Base-by-base conservation (phyloP, 768 basidiomycete species). In the Albatrellus ellisii region DNA sequence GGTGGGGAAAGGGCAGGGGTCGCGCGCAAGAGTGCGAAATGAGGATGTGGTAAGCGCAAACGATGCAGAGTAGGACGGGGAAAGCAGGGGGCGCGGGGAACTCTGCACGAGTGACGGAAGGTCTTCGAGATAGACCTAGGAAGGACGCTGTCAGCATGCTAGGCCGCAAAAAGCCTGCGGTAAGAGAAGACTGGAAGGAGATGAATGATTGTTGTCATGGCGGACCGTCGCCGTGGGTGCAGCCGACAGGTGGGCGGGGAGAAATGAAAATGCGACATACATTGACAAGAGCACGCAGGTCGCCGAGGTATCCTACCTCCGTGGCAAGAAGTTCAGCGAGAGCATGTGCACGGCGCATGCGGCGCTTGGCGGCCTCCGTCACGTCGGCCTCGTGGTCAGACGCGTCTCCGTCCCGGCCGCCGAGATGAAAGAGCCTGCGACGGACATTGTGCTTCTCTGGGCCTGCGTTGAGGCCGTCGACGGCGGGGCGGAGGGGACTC, bases 311-410 rank as follows among this genome's bases (percentile, higher is more conserved):
- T 6, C 76, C 75, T 15, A 75, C 65, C 64, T 98, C 94, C 1
- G 90, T 92, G 44, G 73, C 67, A 20, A 97, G 68, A 29, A 98
- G 65, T 61, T 97, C 94, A 49, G 76, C 68, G 38, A 97, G 70
- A 5, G 88, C 83, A 53, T 95, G 80, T 48, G 72, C 79, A 42
- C 59, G 52, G 26, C 34, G 31, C 18, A 32, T 7, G 26, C 29
- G 38, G 26, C 42, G 47, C 51, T 37, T 52, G 21, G 28, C 35
- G 36, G 32, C 17, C 24, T 32, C 35, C 38, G 41, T 3, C 9
- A 14, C 31, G 27, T 22, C 35, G 14, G 5, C 21, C 11, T n/a
- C 22, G 39, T 43, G 42, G 14, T 46, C 41, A 20, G 31, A 12
- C 17, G 14, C 8, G 32, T 18, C 25, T 26, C 35, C 50, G 28